Percentiles rank a stretch among this genome's conserved stretches.
Evolutionary conservation across 1,139 yeast species (phyloP).

Genomic region (Debaryomycetaceae sp.): DNA sequence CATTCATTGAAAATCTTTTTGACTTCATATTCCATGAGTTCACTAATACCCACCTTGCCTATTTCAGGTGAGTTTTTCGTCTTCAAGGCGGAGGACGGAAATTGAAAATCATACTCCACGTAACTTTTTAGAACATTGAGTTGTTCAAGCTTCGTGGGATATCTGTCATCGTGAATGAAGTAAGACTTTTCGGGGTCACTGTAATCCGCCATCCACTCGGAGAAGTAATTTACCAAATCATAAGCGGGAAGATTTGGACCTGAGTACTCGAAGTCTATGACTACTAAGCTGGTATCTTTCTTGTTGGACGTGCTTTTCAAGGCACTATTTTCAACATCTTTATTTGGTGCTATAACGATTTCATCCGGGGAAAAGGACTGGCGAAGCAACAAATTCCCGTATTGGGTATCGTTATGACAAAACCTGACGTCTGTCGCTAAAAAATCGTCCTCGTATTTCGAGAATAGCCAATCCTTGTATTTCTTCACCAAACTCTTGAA

Average conservation of each 20-base stretch:
- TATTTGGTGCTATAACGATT: constrained; percentile 23
- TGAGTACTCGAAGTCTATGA: constrained; percentile 93
- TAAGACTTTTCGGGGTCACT: constrained; percentile 64
- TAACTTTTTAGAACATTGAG: constrained; percentile 72
- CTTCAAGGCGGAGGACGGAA: constrained; percentile 32
- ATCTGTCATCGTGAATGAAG: constrained; percentile 50
- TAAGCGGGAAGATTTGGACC: constrained; percentile 91
- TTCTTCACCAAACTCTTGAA: constrained; percentile 46
- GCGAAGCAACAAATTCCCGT: constrained; percentile 75
- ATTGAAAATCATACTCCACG: constrained; percentile 51
- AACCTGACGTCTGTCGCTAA: constrained; percentile 58
- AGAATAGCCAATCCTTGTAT: constrained; percentile 63
- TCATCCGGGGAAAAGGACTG: constrained; percentile 33
- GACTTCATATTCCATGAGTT: constrained; percentile 50
- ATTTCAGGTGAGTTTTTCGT: constrained; percentile 16
- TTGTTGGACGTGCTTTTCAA: constrained; percentile 29
- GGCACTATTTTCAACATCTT: neutral
- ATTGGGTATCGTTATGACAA: constrained; percentile 95
- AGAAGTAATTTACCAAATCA: constrained; percentile 84
- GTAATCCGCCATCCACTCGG: constrained; percentile 97
- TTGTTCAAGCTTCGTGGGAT: constrained; percentile 67
- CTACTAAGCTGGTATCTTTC: constrained; percentile 74
- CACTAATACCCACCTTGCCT: constrained; percentile 18
- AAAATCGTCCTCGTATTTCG: constrained; percentile 44
- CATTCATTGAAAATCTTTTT: constrained; percentile 60